Conservation (phyloP, 805 yeast genomes). For the Candida dajiaensis region DNA sequence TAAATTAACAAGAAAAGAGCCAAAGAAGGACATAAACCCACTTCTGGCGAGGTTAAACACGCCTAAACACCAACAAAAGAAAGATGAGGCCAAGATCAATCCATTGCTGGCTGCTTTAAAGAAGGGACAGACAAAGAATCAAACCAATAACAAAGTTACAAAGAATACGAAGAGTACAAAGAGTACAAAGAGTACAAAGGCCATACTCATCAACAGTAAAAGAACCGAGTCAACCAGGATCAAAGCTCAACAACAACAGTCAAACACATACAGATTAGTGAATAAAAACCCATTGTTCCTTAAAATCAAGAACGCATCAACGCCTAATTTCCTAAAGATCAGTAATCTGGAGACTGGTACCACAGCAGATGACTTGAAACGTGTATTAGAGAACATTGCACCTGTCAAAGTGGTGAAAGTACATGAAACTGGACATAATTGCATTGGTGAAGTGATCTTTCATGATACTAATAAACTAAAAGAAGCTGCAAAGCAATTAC, state of each 20-base stretch:
- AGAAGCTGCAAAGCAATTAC: conserved; percentile 27
- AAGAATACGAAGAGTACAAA: background rate
- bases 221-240: too few species aligned
- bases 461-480: conserved; percentile 25
- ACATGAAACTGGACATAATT: conserved; percentile 13
- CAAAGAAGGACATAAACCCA: conserved; percentile 1
- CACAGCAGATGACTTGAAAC: conserved; percentile 23
- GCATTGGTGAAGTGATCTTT: conserved; percentile 30
- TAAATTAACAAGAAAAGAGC: background rate
- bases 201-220: too few species aligned
- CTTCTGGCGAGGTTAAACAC: conserved; percentile 2
- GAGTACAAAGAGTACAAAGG: too few species aligned
- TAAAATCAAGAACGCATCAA: conserved; percentile 20
- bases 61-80: background rate
- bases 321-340: conserved; percentile 24
- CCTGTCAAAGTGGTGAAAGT: conserved; percentile 21
- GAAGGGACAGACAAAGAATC: background rate
- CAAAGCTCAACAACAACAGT: too few species aligned
- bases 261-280: background rate
- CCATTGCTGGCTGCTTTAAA: conserved; percentile 7
- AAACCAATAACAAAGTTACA: background rate
- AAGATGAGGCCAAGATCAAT: conserved; percentile 1
- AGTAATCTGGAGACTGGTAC: conserved; percentile 28
- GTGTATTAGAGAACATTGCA: conserved; percentile 18
- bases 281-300: background rate